Percentiles rank a stretch among this genome's conserved stretches.
phyloP scores from a whole-genome alignment of 2,329 filamentous ascomycete species.

The Thielaviopsis punctulata region DNA sequence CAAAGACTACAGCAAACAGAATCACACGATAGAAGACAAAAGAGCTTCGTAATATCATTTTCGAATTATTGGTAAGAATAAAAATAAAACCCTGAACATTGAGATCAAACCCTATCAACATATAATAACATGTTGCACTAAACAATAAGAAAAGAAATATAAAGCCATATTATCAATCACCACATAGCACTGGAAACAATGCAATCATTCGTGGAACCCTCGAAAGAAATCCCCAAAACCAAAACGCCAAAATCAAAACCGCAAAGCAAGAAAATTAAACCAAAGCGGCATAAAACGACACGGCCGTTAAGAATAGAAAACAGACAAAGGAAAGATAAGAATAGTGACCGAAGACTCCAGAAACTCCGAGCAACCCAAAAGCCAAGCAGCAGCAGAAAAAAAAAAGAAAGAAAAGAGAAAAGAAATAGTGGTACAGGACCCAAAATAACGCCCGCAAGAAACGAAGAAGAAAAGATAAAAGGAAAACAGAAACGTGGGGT shows the following conservation, averaged over 20 bases:
- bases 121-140: constrained; percentile 9
- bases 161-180: constrained; percentile 3
- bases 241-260: neutral
- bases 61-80: constrained; percentile 6
- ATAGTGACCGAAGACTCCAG: constrained; percentile 2
- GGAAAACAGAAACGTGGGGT: constrained; percentile 12
- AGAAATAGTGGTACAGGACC: constrained; percentile 12
- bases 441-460: constrained; percentile 5
- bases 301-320: neutral
- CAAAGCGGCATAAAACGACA: neutral
- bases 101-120: neutral
- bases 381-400: neutral
- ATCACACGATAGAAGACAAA: neutral
- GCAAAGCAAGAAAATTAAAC: neutral
- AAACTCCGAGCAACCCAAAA: constrained; percentile 7
- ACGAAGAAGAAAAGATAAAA: constrained; percentile 6
- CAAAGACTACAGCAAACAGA: neutral
- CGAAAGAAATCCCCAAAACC: neutral
- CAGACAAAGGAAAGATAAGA: neutral
- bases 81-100: neutral
- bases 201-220: constrained; percentile 10
- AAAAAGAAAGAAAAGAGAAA: constrained; percentile 5
- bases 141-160: neutral
- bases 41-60: constrained; percentile 3
- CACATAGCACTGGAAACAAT: constrained; percentile 11